Evolutionary conservation across 2,329 filamentous ascomycete genomes (phyloP).

Genomic region (Penicillium sp.): DNA sequence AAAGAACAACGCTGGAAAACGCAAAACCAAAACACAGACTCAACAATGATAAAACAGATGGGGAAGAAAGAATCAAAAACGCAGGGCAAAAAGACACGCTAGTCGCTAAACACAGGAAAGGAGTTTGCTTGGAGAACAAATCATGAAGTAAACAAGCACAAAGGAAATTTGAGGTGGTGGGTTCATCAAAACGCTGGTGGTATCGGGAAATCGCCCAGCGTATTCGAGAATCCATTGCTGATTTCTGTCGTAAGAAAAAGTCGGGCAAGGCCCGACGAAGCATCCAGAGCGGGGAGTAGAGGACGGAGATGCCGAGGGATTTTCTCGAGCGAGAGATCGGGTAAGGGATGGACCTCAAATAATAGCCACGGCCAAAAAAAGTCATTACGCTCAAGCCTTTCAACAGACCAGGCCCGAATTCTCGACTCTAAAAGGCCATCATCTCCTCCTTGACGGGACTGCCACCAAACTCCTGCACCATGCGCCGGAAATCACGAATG

Average conservation of each 20-base stretch:
- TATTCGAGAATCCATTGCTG: not conserved
- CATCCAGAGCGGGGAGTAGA: not conserved
- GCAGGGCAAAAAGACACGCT: conserved; percentile 10
- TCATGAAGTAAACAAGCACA: conserved; percentile 9
- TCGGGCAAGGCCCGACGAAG: not conserved
- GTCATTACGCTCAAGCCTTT: too few relatives aligned
- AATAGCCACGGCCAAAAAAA: not conserved
- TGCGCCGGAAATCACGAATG: conserved; percentile 87
- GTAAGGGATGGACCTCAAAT: not conserved
- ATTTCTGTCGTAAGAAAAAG: not conserved
- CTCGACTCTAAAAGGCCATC: conserved; percentile 18
- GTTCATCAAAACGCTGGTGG: not conserved
- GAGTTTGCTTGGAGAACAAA: conserved; percentile 7
- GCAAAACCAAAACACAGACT: conserved; percentile 5
- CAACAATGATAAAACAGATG: conserved; percentile 16
- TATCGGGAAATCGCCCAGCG: not conserved
- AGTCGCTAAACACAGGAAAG: conserved; percentile 1
- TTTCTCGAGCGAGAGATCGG: not conserved
- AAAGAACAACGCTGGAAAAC: conserved; percentile 17
- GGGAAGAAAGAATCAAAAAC: conserved; percentile 18
- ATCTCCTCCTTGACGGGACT: conserved; percentile 40
- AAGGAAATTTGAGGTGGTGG: not conserved
- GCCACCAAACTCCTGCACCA: conserved; percentile 73
- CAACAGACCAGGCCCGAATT: not conserved
- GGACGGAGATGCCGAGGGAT: too few relatives aligned